Evolutionary conservation across 495 filamentous ascomycete genomes (phyloP).

Genomic region (Aspergillus leporis): DNA sequence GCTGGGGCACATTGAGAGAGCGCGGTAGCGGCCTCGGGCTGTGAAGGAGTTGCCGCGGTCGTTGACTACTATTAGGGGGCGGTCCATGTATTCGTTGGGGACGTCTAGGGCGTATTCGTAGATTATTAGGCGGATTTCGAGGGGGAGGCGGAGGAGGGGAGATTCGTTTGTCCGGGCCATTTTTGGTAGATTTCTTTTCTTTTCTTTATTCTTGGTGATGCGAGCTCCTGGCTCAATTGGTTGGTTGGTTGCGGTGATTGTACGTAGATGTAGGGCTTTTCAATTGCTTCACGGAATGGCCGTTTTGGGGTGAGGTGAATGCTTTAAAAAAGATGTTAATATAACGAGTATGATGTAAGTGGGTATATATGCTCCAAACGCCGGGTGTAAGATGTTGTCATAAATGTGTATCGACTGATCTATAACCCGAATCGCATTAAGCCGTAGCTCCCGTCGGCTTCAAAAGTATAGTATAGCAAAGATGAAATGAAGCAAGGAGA

Average conservation of each 20-base stretch:
- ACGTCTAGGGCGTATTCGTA: slow-evolving; percentile 41
- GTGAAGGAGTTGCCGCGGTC: slow-evolving; percentile 38
- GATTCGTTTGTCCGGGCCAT: neutral
- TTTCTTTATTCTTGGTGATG: neutral
- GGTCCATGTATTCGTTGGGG: slow-evolving; percentile 39
- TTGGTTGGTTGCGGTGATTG: neutral
- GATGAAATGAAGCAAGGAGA: neutral
- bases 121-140: slow-evolving; percentile 36
- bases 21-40: slow-evolving; percentile 31
- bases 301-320: neutral
- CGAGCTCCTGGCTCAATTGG: neutral
- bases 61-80: slow-evolving; percentile 36
- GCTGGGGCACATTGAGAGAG: slow-evolving; percentile 39
- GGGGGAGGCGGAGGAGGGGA: slow-evolving; percentile 9
- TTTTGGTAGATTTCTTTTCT: neutral
- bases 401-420: neutral
- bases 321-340: neutral
- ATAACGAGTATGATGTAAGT: neutral
- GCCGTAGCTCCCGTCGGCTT: neutral
- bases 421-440: neutral
- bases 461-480: neutral
- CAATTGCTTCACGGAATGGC: too few relatives aligned
- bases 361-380: neutral
- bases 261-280: neutral
- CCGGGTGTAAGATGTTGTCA: neutral